A percentile compares a stretch with the other conserved stretches of the same genome.
These are phyloP conservation scores for Centrapalus pauciflorus DNA, from an alignment of 129 eudicot genomes.

Conservation along the genomic window DNA sequence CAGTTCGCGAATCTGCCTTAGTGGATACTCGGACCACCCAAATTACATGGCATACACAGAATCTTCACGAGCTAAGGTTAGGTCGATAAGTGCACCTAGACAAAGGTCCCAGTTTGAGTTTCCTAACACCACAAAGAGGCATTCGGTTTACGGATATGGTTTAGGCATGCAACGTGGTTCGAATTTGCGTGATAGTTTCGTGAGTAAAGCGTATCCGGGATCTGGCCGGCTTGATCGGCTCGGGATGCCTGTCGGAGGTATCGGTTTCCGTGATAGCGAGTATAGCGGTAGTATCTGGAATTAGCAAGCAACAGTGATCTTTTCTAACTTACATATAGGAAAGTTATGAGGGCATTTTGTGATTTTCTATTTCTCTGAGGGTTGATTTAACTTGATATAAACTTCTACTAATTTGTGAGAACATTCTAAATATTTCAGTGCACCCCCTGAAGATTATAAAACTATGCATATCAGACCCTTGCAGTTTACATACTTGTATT, in stretches of 20 bases:
- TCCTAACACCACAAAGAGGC: slow-evolving; percentile 49
- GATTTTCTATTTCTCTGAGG: neutral
- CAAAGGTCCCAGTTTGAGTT: slow-evolving; percentile 57
- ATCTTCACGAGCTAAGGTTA: slow-evolving; percentile 73
- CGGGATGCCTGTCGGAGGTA: slow-evolving; percentile 59
- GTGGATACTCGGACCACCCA: slow-evolving; percentile 77
- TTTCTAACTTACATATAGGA: neutral
- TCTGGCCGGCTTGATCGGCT: slow-evolving; percentile 71
- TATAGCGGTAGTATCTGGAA: slow-evolving; percentile 62
- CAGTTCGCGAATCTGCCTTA: slow-evolving; percentile 53
- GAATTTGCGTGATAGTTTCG: slow-evolving; percentile 43
- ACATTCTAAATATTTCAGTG: neutral
- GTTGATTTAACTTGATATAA: slow-evolving; percentile 17
- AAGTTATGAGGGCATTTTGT: neutral
- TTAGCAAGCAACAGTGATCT: neutral
- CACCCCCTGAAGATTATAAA: neutral
- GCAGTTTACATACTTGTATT: too few relatives aligned
- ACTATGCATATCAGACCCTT: too few relatives aligned
- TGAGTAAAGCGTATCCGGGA: slow-evolving; percentile 67
- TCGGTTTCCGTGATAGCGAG: slow-evolving; percentile 37
- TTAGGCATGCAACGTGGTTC: slow-evolving; percentile 29
- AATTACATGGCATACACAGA: slow-evolving; percentile 85
- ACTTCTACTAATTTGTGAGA: slow-evolving; percentile 16
- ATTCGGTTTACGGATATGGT: slow-evolving; percentile 48
- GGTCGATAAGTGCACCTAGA: slow-evolving; percentile 80